phyloP scores from a whole-genome alignment of 768 basidiomycete genomes.

The Tricholoma hemisulphureum region DNA sequence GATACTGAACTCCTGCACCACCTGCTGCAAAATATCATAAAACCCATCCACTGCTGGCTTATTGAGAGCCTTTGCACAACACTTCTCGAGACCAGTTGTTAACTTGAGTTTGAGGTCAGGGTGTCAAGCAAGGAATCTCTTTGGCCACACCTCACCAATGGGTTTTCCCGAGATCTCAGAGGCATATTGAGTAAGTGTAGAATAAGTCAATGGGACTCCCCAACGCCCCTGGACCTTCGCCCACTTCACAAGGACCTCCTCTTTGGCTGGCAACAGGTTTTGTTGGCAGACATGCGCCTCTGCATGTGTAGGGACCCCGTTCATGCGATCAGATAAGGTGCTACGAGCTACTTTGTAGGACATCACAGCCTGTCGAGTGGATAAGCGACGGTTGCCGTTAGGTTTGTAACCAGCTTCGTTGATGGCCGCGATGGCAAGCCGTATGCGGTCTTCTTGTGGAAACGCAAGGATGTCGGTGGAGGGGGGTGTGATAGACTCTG shows the following conservation, averaged over 20 bases:
- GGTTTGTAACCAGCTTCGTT: not conserved
- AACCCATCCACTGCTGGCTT: not conserved
- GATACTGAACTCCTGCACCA: not conserved
- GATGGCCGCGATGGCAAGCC: conserved; percentile 13
- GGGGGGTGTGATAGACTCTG: not conserved
- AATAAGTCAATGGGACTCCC: conserved; percentile 18
- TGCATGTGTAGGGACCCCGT: conserved; percentile 5
- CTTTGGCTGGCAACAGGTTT: conserved; percentile 9
- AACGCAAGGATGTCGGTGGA: not conserved
- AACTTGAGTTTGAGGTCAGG: conserved; percentile 2
- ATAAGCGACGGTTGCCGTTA: conserved; percentile 9
- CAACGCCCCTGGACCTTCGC: conserved; percentile 17
- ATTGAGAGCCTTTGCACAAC: not conserved
- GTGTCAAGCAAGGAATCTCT: conserved; percentile 15
- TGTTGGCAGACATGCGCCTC: conserved; percentile 18
- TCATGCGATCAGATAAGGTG: not conserved
- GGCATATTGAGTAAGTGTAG: not conserved
- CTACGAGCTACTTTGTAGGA: conserved; percentile 13
- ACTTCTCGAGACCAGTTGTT: not conserved
- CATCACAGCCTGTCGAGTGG: conserved; percentile 16
- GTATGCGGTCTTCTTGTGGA: conserved; percentile 10
- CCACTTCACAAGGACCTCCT: conserved; percentile 23
- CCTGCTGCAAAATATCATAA: not conserved
- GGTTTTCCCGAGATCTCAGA: conserved; percentile 13
- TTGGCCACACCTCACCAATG: conserved; percentile 15